A percentile compares a stretch with the other conserved stretches of the same genome.
Conservation (phyloP, 805 yeast species). For the Myxozyma lipomycoides region DNA sequence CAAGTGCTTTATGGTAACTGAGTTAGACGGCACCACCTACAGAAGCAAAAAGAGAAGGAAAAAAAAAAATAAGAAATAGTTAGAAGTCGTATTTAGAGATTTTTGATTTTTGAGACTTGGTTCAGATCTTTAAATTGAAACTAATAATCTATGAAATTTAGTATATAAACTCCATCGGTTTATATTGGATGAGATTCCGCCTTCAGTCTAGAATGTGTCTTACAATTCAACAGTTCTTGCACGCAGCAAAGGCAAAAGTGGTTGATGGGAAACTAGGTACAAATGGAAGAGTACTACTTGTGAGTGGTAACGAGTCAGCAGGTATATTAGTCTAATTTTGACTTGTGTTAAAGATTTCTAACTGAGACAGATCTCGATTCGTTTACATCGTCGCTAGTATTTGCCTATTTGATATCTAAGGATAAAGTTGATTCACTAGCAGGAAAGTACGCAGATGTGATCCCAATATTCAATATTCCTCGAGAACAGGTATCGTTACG, state of each 20-base stretch:
- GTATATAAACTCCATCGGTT: no score
- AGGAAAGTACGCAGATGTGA: constrained; percentile 33
- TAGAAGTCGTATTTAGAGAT: no score
- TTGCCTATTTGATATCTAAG: constrained; percentile 53
- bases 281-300: constrained; percentile 37
- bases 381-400: constrained; percentile 67
- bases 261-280: neutral
- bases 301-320: constrained; percentile 81
- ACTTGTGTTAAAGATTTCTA: neutral
- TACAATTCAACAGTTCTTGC: constrained; percentile 18
- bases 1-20: no score
- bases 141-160: no score
- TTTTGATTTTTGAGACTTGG: no score
- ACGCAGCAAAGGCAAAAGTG: constrained; percentile 14
- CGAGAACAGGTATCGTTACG: constrained; percentile 61
- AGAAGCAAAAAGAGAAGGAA: no score
- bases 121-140: no score
- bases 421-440: constrained; percentile 1
- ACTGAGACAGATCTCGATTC: constrained; percentile 66
- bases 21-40: no score
- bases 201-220: neutral
- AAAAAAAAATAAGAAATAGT: no score
- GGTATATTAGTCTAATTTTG: constrained; percentile 40
- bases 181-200: no score
- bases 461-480: constrained; percentile 78